Base-by-base conservation (phyloP, 179 eudicot species). In the Beta lomatogona region DNA sequence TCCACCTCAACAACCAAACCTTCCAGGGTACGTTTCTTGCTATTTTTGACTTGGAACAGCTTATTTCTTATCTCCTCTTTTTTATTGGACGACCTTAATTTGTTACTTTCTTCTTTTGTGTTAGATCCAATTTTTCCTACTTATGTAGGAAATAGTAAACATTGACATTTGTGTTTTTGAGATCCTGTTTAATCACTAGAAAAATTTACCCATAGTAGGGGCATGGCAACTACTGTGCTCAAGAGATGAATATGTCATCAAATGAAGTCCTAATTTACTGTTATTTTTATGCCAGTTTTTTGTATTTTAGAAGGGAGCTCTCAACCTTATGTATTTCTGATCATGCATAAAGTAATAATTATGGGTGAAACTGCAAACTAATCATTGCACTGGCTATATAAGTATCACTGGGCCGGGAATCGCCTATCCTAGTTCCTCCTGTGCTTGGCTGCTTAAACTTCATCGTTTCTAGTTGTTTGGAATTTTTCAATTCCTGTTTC, bases 1-100 rank as follows among this genome's bases (percentile, higher is more conserved):
- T 89, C 99, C 69, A 81, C 72, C 79, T 92, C 97, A 5, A 85
- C 97, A 46, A 84, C 88, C 57, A 92, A 90, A 85, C 85, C 93
- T 57, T 95, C 97, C 80, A 89, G 95, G 91, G 99, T 95, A 87
- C 77, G 88, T 82, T 53, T 72, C 16, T 41, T 73, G 16, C 83
- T 28, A 72, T 73, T 14, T 46, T 28, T 63, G 18, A 21, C 14
- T 50, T 63, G 14, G 15, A 31, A 44, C 16, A 36, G 59, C 36
- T 58, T 9, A 54, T 73, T 50, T 28, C 10, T 9, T 13, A 50
- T 45, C 0, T 44, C 68, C 68, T 75, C 2, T 5, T 19, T 58
- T n/a, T n/a, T n/a, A n/a, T n/a, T n/a, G n/a, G n/a, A n/a, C n/a
- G n/a, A n/a, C n/a, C n/a, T n/a, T n/a, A n/a, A n/a, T n/a, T n/a